Conservation (phyloP, 345 rosid genomes). For the Sisymbrium altissimum region DNA sequence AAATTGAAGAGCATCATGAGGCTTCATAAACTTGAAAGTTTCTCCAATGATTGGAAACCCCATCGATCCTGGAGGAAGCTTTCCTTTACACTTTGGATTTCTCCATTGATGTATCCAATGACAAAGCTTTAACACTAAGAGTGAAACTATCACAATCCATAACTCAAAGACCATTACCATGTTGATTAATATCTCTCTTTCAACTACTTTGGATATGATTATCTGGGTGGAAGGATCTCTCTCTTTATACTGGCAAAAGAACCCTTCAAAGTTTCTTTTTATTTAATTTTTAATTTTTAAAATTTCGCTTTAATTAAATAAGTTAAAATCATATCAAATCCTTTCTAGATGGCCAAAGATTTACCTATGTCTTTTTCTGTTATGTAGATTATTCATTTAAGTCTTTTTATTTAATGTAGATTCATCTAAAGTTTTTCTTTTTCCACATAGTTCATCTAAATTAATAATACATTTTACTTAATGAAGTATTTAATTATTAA, state of each 20-base stretch:
- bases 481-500: not conserved
- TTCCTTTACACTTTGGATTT: not conserved
- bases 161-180: not conserved
- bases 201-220: not conserved
- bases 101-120: not conserved
- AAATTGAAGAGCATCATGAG: slow-evolving; percentile 5
- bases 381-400: too few species aligned
- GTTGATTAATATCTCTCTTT: not conserved
- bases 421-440: too few species aligned
- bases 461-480: not conserved
- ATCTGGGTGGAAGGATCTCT: not conserved
- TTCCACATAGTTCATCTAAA: not conserved
- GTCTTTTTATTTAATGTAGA: too few species aligned
- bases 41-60: slow-evolving; percentile 33
- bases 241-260: not conserved
- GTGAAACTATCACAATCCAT: not conserved
- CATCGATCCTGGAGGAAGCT: slow-evolving; percentile 18
- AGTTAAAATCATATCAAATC: too few species aligned
- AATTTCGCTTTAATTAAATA: too few species aligned
- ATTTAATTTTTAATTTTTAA: too few species aligned
- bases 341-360: too few species aligned
- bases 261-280: too few species aligned
- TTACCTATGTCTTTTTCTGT: too few species aligned
- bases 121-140: not conserved
- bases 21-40: slow-evolving; percentile 18